phyloP scores from a whole-genome alignment of 2,329 filamentous ascomycete genomes.

The Diaporthe helianthi region DNA sequence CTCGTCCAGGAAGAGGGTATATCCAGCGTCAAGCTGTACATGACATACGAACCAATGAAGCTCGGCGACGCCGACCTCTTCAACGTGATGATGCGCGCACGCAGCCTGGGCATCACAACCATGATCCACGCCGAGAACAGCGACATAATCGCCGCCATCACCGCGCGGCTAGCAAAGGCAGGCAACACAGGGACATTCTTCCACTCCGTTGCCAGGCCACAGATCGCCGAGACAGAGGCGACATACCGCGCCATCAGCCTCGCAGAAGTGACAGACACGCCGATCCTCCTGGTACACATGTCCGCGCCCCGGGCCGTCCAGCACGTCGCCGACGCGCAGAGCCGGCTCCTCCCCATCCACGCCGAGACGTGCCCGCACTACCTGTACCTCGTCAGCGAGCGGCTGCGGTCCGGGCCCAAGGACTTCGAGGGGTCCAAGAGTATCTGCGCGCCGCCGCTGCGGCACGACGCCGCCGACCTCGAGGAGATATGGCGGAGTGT shows the following conservation, averaged over 20 bases:
- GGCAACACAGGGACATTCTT: constrained; percentile 45
- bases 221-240: constrained; percentile 56
- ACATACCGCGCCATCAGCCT: constrained; percentile 57
- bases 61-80: constrained; percentile 49
- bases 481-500: constrained; percentile 59
- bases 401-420: constrained; percentile 40
- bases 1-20: constrained; percentile 46
- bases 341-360: constrained; percentile 57
- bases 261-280: constrained; percentile 55
- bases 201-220: constrained; percentile 54
- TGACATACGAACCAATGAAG: constrained; percentile 52
- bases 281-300: constrained; percentile 61
- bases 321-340: constrained; percentile 58
- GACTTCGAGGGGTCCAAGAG: constrained; percentile 59
- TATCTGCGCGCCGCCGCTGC: constrained; percentile 58
- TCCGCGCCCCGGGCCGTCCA: constrained; percentile 54
- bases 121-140: constrained; percentile 58
- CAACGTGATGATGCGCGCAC: constrained; percentile 49
- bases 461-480: constrained; percentile 55
- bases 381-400: constrained; percentile 58
- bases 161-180: constrained; percentile 37
- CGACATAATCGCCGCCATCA: constrained; percentile 52
- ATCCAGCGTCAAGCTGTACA: constrained; percentile 53
- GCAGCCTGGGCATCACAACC: constrained; percentile 52
- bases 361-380: constrained; percentile 67